Base-by-base conservation (phyloP, 179 eudicot genomes). In the Gypsophila paniculata region DNA sequence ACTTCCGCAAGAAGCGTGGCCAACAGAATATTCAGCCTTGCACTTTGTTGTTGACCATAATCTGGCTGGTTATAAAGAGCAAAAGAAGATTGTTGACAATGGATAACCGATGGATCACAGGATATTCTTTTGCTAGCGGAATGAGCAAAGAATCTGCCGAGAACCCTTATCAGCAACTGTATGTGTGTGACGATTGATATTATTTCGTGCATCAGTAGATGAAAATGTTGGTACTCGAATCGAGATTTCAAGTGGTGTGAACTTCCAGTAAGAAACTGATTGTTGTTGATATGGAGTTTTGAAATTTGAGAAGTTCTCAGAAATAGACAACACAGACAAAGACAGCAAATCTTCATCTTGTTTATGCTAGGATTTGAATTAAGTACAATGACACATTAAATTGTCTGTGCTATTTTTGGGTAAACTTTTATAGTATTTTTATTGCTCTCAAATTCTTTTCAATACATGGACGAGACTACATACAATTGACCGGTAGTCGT, bases 1-100 rank as follows among this genome's bases (percentile, higher is more conserved):
- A 15, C 17, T 12, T 44, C 26, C 51, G 65, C 61, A 22, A 67
- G 69, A 68, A 73, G 39, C 5, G 10, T 49, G 32, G 72, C 44
- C 49, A 44, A 10, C 67, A 61, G 64, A 60, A 42, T 44, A 52
- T 51, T 57, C 22, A 51, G 49, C 51, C 62, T 60, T 36, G 65
- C 68, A 8, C 71, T 53, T 53, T 36, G 61, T 13, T 3, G 48
- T 51, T 51, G 34, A 8, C n/a, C 60, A 18, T 38, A 1, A 7
- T 75, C 3, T 6, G 44, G 53, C 25, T 48, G 32, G 49, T 4
- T 74, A 46, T 46, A 46, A 46, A 11, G 14, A 46, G 15, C 67
- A 13, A 6, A 15, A 32, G 18, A 21, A 38, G 10, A 52, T 36
- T 36, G 21, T 25, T 22, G 15, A 51, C 32, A 23, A 21, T 26